Conservation (phyloP, 2,329 filamentous ascomycete genomes). For the Exserohilum turcica region DNA sequence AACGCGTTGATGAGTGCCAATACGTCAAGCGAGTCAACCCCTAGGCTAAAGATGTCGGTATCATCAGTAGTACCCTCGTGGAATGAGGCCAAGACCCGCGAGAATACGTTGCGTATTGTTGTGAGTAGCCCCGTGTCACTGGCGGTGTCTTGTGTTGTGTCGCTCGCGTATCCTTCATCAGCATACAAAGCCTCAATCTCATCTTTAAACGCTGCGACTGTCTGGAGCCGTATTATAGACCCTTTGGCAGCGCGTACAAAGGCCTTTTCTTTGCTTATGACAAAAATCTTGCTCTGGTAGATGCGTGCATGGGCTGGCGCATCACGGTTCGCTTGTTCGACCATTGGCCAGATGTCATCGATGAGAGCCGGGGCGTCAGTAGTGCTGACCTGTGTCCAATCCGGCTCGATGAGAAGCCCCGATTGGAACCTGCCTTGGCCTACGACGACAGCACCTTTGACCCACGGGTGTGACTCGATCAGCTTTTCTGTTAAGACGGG, state of each 20-base stretch:
- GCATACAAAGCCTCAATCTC: slow-evolving; percentile 32
- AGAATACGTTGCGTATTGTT: not conserved
- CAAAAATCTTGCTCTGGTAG: slow-evolving; percentile 15
- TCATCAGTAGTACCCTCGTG: not conserved
- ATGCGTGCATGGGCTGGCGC: slow-evolving; percentile 33
- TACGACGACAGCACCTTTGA: slow-evolving; percentile 26
- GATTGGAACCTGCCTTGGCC: slow-evolving; percentile 27
- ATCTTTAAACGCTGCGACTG: slow-evolving; percentile 22
- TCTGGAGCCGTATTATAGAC: slow-evolving; percentile 28
- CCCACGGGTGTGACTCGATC: slow-evolving; percentile 14
- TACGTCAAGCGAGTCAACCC: slow-evolving; percentile 3
- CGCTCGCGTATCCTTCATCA: slow-evolving; percentile 8
- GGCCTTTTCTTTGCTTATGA: slow-evolving; percentile 17
- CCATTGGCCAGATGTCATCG: slow-evolving; percentile 29
- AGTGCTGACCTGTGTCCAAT: not conserved
- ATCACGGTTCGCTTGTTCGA: slow-evolving; percentile 27
- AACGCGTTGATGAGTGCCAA: slow-evolving; percentile 5
- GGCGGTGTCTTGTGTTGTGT: not conserved
- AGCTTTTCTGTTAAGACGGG: slow-evolving; percentile 26
- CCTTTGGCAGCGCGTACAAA: slow-evolving; percentile 34
- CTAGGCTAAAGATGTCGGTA: slow-evolving; percentile 2
- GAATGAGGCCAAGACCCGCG: not conserved
- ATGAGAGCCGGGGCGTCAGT: slow-evolving; percentile 13
- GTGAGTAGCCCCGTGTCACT: not conserved
- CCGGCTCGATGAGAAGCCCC: slow-evolving; percentile 29